Evolutionary conservation across 2,329 filamentous ascomycete species (phyloP), one percentile per base, ranked within the genome.

Genomic region (Pyrenochaeta sp.): DNA sequence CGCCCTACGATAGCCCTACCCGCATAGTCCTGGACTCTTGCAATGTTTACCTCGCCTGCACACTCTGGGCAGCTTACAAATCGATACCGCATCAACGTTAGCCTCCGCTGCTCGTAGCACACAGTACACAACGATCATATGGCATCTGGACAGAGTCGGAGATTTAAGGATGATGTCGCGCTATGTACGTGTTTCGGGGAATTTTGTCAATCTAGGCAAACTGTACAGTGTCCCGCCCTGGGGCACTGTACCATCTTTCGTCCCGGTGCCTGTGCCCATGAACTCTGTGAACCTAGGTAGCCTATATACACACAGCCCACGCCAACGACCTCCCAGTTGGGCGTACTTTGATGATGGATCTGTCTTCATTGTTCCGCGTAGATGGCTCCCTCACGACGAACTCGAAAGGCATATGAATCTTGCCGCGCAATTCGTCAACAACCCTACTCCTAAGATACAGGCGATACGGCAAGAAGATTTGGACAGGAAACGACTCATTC

Each of bases 331-430:
- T 19, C 1, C 34, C 15, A 57, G 63, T 13, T 67, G 64, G 61
- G 68, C 60, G 3, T 72, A 67, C 25, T 67, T 72, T 30, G 65
- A 68, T 24, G 62, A 72, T 56, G 66, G 67, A 15, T 72, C 67
- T 13, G 34, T 70, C 4, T 66, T 59, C 52, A 51, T 71, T 25
- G 34, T 54, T 12, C 54, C 58, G 25, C 27, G 13, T 28, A 15
- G 2, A 30, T 58, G 48, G 34, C 22, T 62, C 28, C 43, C 58
- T 22, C 62, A 70, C 45, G 28, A 59, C 19, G 44, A n/a, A 10
- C 58, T 71, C 10, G 61, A 71, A 47, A 42, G 55, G 22, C 46
- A 52, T 27, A 67, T 71, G 63, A 65, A 58, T 9, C 43, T 65
- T 34, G 53, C 52, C 12, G 53, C 61, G 24, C 49, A 49, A 28